Evolutionary conservation across 2,329 filamentous ascomycete genomes (phyloP).

Genomic region (Ophiostoma sp.): DNA sequence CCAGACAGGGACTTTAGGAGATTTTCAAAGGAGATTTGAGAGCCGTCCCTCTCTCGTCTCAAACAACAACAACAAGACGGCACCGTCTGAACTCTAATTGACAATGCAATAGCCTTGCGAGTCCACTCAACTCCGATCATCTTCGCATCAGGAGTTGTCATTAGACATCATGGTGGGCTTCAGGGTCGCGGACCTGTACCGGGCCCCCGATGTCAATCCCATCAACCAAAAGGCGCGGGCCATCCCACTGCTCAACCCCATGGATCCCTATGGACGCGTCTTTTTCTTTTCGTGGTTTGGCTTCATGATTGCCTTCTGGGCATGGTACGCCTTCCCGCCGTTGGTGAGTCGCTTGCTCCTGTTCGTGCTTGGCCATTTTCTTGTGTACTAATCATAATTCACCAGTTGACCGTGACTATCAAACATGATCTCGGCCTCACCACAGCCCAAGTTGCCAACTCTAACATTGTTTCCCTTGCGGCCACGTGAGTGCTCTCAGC

Average conservation of each 20-base stretch:
- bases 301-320: constrained; percentile 84
- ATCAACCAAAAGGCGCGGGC: constrained; percentile 77
- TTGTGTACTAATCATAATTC: neutral
- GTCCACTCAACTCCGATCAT: neutral
- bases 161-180: constrained; percentile 32
- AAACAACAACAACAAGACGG: neutral
- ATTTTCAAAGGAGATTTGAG: neutral
- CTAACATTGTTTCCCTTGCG: constrained; percentile 77
- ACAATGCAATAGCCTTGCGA: constrained; percentile 1
- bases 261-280: constrained; percentile 76
- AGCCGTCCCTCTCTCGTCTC: neutral
- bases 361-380: neutral
- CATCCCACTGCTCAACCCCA: constrained; percentile 70
- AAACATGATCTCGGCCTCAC: constrained; percentile 70
- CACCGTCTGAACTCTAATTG: neutral
- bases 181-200: constrained; percentile 41
- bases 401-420: constrained; percentile 66
- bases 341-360: constrained; percentile 48
- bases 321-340: constrained; percentile 89
- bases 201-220: constrained; percentile 70
- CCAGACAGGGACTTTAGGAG: neutral
- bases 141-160: neutral
- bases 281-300: constrained; percentile 88
- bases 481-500: constrained; percentile 50
- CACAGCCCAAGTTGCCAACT: constrained; percentile 71